Evolutionary conservation across 2,329 filamentous ascomycete genomes (phyloP).

Genomic region (Exophiala bonariae): DNA sequence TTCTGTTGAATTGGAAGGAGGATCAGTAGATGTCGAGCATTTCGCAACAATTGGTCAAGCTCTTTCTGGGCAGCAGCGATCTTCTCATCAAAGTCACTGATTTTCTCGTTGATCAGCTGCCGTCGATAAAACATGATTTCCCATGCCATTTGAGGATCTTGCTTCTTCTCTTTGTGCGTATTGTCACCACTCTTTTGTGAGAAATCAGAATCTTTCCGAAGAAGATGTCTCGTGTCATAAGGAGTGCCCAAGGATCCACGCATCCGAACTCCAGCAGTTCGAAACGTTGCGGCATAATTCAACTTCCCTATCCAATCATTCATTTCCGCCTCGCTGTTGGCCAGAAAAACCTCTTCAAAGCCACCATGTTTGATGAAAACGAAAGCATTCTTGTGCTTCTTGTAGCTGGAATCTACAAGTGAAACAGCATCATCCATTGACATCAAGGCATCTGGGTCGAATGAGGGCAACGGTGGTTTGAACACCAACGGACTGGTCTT

Average conservation of each 20-base stretch:
- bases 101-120: conserved; percentile 79
- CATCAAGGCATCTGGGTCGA: conserved; percentile 91
- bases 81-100: conserved; percentile 78
- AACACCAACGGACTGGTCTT: conserved; percentile 79
- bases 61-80: conserved; percentile 71
- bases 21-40: conserved; percentile 85
- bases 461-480: conserved; percentile 83
- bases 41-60: conserved; percentile 79
- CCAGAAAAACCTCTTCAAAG: conserved; percentile 85
- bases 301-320: conserved; percentile 96
- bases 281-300: conserved; percentile 93
- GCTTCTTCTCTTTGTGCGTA: conserved; percentile 18
- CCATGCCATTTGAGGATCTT: conserved; percentile 75
- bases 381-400: conserved; percentile 91
- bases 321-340: conserved; percentile 86
- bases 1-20: conserved; percentile 89
- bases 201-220: conserved; percentile 63
- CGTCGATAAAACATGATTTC: conserved; percentile 82
- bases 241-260: conserved; percentile 80
- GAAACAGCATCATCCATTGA: conserved; percentile 92
- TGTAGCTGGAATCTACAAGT: conserved; percentile 81
- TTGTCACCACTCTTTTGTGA: conserved; percentile 65
- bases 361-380: conserved; percentile 84
- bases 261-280: conserved; percentile 87
- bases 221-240: conserved; percentile 75